Percentiles rank a stretch among this genome's conserved stretches.
Conservation (phyloP, 441 rosid genomes). For the Gossypium davidsonii region DNA sequence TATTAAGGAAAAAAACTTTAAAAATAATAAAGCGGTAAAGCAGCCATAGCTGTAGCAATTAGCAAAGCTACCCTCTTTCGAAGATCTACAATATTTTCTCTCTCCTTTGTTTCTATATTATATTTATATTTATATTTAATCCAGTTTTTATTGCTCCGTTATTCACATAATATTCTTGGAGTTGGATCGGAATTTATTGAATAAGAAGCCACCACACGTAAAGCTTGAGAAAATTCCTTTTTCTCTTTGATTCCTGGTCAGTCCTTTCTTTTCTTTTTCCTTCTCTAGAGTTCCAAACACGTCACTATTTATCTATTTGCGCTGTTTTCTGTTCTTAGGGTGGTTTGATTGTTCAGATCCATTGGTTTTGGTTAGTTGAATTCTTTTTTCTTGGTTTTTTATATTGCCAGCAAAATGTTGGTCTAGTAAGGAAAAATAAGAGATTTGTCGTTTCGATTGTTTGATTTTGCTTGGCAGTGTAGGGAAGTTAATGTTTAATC, state of each 20-base stretch:
- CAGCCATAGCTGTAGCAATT: constrained; percentile 35
- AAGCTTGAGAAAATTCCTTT: not conserved
- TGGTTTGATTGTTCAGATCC: constrained; percentile 37
- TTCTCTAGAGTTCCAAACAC: constrained; percentile 4
- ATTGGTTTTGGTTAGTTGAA: constrained; percentile 15
- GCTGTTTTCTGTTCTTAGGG: constrained; percentile 7
- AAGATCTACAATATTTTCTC: constrained; percentile 23
- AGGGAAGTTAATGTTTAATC: not conserved
- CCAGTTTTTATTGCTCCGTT: not conserved
- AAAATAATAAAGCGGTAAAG: not conserved
- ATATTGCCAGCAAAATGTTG: not conserved
- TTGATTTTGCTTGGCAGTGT: not conserved
- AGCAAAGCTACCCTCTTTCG: constrained; percentile 14
- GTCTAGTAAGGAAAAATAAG: not conserved
- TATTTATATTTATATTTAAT: not conserved
- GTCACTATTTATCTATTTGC: not conserved
- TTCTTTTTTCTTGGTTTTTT: not conserved
- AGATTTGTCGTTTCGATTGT: not conserved
- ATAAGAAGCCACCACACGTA: not conserved
- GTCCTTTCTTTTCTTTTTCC: not conserved
- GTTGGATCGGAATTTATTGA: constrained; percentile 7
- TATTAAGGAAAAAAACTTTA: no score
- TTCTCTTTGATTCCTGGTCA: not conserved
- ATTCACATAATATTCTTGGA: not conserved
- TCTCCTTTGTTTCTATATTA: not conserved